phyloP scores from a whole-genome alignment of 805 yeast genomes.

The Saturnispora silvae region DNA sequence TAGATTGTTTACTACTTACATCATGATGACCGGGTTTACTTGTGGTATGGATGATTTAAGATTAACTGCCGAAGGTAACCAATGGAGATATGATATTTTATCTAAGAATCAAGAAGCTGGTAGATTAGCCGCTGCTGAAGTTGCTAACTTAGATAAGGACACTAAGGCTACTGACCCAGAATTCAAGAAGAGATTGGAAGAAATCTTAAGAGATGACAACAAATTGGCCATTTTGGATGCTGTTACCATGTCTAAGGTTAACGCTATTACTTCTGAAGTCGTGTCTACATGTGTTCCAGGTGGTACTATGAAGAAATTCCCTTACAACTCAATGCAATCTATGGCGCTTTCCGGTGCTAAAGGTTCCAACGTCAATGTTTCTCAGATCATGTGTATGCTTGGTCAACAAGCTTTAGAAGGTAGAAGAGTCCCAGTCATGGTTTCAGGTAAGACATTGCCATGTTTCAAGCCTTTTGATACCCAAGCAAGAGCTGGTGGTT shows the following conservation, averaged over 20 bases:
- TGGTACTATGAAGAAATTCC: conserved; percentile 93
- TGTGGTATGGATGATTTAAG: conserved; percentile 99
- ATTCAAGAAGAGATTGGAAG: conserved; percentile 80
- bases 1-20: conserved; percentile 87
- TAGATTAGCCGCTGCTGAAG: conserved; percentile 87
- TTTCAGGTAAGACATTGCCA: conserved; percentile 93
- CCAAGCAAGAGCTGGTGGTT: conserved; percentile 97
- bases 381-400: conserved; percentile 97
- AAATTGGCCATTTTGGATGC: conserved; percentile 94
- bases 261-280: conserved; percentile 86
- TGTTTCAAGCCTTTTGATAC: conserved; percentile 95
- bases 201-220: conserved; percentile 85
- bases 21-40: conserved; percentile 85
- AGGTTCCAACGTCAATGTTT: conserved; percentile 96
- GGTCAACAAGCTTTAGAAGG: conserved; percentile 99
- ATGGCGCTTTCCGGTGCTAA: conserved; percentile 99
- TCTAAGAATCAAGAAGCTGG: conserved; percentile 73
- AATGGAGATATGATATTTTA: conserved; percentile 78
- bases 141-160: conserved; percentile 63
- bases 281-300: conserved; percentile 91
- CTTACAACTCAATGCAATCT: conserved; percentile 93
- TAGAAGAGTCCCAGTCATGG: conserved; percentile 98
- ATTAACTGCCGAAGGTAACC: conserved; percentile 82
- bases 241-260: conserved; percentile 86
- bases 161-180: conserved; percentile 49